Conservation (phyloP, 2,329 filamentous ascomycete species). For the Paecilomyces dactylethromorphus region DNA sequence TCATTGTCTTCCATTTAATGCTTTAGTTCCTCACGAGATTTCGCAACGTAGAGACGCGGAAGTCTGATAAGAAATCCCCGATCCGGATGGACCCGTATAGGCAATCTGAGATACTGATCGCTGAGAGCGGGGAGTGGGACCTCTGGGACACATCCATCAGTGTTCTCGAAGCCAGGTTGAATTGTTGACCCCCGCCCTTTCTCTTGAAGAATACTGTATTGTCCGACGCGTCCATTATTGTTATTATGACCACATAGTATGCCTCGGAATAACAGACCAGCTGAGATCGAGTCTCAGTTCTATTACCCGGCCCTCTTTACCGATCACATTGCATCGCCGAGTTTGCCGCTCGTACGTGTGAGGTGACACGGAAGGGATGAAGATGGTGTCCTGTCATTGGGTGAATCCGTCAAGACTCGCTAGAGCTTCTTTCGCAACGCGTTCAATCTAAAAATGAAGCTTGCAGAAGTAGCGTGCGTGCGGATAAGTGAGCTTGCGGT, state of each 20-base stretch:
- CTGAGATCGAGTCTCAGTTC: neutral
- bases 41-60: neutral
- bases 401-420: neutral
- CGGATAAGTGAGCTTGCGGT: neutral
- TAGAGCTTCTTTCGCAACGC: neutral
- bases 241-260: neutral
- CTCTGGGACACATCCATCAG: neutral
- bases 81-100: neutral
- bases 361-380: neutral
- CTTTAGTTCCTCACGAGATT: neutral
- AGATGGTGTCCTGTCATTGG: neutral
- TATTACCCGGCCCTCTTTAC: neutral
- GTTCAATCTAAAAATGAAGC: neutral
- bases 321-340: neutral
- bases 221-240: too few species aligned
- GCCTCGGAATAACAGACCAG: neutral
- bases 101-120: neutral
- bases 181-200: neutral
- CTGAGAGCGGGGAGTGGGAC: neutral
- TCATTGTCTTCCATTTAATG: too few species aligned
- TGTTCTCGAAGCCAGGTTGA: neutral
- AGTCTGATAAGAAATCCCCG: neutral
- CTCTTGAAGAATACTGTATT: neutral
- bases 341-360: neutral
- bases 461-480: neutral